Evolutionary conservation across 192 early-diverging fungal species (phyloP), one percentile per base, ranked within the genome.

Genomic region (Phycomyces blakesleeanus): DNA sequence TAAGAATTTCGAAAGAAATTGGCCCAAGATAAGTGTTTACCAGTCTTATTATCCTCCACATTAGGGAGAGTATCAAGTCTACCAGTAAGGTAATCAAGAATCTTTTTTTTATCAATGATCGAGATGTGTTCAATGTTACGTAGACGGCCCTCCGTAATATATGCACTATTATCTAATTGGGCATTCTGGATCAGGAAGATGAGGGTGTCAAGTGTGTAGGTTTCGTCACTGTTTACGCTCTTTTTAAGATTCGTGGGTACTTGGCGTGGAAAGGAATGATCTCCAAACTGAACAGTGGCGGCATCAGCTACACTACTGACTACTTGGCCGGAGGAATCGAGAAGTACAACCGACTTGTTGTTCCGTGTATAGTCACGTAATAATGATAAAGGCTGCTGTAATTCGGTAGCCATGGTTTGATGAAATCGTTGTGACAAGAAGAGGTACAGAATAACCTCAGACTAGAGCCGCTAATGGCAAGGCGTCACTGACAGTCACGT

Each of bases 81-180:
- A 18, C 81, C 88, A 0, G 86, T 90, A 49, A 96, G 67, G 55
- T 91, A 90, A 54, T 89, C 88, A 15, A 91, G 66, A 22, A 93
- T 76, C 15, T 83, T 74, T 53, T 73, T 76, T 51, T 89, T 79
- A 70, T 95, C 92, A 44, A 89, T 75, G 65, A 92, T 88, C 0
- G 85, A 86, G 27, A 96, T 83, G 18, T 83, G 81, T 24, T 80
- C 82, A 38, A 87, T 76, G 5, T 80, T 82, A 57, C 82, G 76
- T 7, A 75, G 71, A 47, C 79, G 80, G 52, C 82, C 73, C 59
- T 78, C 76, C 59, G 87, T 81, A 51, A 91, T 81, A 73, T 94
- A 96, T 55, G 84, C 83, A 55, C 88, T 74, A 21, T 89, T 87
- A 57, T 83, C 84, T 54, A 85, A 71, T 40, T 84, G 72, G 15